A percentile compares a stretch with the other conserved stretches of the same genome.
phyloP scores from a whole-genome alignment of 2,329 filamentous ascomycete genomes.

The Anthostomella pinea region DNA sequence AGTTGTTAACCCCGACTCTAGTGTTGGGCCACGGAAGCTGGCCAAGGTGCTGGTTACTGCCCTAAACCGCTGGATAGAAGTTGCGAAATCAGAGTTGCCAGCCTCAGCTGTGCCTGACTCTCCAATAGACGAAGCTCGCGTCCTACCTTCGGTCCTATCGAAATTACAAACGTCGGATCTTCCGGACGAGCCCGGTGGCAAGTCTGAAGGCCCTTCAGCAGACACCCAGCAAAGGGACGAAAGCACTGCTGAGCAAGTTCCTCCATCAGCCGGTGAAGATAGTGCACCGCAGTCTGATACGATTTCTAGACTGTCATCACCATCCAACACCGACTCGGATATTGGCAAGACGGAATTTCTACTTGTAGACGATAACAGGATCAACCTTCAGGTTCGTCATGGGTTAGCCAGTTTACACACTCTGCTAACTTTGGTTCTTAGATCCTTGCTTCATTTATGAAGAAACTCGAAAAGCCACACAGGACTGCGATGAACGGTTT shows the following conservation, averaged over 20 bases:
- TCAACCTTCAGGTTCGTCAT: constrained; percentile 36
- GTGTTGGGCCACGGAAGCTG: constrained; percentile 37
- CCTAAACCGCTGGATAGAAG: constrained; percentile 12
- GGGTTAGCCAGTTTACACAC: too few species aligned
- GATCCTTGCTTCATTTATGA: constrained; percentile 31
- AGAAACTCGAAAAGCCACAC: constrained; percentile 23
- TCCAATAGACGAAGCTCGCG: constrained; percentile 1
- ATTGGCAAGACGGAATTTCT: constrained; percentile 20
- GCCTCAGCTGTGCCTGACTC: background rate
- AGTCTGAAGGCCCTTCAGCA: too few species aligned
- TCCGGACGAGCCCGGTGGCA: too few species aligned
- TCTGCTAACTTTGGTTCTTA: too few species aligned
- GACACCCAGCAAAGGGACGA: too few species aligned
- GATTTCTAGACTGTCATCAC: constrained; percentile 8
- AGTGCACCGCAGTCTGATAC: constrained; percentile 4
- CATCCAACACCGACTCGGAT: background rate
- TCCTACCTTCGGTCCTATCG: too few species aligned
- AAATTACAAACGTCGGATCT: too few species aligned
- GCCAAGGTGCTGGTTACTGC: constrained; percentile 28
- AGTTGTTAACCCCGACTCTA: constrained; percentile 4
- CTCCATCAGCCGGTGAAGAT: too few species aligned
- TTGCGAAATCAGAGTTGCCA: constrained; percentile 2
- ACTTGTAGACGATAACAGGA: constrained; percentile 41
- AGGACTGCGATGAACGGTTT: constrained; percentile 12
- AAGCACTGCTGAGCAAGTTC: too few species aligned